Base-by-base conservation (phyloP, 2,329 filamentous ascomycete species). In the Cordyceps tenuipes region DNA sequence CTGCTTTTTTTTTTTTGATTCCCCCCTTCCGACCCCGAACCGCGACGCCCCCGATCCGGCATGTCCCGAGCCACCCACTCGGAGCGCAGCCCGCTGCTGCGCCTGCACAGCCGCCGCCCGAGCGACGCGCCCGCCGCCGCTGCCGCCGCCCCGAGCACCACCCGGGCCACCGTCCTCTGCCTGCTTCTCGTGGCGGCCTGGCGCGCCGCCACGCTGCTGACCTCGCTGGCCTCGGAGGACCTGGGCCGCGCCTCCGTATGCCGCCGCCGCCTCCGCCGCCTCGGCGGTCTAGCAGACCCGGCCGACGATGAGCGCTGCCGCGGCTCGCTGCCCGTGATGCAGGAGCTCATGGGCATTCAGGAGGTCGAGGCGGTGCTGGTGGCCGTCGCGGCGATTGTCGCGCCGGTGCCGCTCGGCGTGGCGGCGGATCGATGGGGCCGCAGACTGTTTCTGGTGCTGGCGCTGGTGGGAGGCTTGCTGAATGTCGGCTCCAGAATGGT, bases 61-160 rank as follows among this genome's bases (percentile, higher is more conserved):
- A 48, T 56, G 43, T 56, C 53, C 29, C 53, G 53, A 19, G 53
- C 41, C 43, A 56, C 53, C 53, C 47, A 56, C 53, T 48, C 53
- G 43, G 53, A 56, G 44, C 53, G 53, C 53, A 56, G 53, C 43
- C 53, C 53, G 44, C 29, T 56, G 53, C 53, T 56, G 43, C 53
- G 53, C 29, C 48, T 56, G 29, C 53, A 56, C 43, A 56, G 53
- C 44, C 53, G 53, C 44, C 53, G 53, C 53, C 9, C 17, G 29
- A 56, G 53, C 44, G 53, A 56, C 29, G 53, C 41, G 43, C 29
- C 29, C 15, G 47, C 26, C 3, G 21, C 48, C 19, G 23, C 43
- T 19, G 17, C 48, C 44, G n/a, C 53, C 53, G n/a, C 53, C 53
- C 53, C 53, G 26, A 56, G 53, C 43, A 15, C 53, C 26, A 34